These are phyloP conservation scores for Penicillium verrucosum DNA, from an alignment of 2,329 filamentous ascomycete species.

Conservation along the genomic window DNA sequence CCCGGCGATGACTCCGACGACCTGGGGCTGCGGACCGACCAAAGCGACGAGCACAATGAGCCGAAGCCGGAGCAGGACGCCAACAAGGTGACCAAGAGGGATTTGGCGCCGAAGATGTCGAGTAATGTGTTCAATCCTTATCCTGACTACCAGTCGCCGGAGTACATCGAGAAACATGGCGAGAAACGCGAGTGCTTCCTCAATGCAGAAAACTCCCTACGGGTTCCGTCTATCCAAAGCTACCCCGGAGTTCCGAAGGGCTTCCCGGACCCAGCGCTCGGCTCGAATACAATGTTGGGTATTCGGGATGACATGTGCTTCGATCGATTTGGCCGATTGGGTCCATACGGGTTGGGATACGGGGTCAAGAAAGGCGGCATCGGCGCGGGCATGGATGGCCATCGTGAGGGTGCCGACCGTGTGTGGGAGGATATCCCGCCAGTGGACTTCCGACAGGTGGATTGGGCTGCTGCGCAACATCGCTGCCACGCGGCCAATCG, in stretches of 20 bases:
- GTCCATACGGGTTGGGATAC: conserved; percentile 88
- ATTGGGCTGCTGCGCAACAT: conserved; percentile 76
- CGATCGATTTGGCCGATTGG: conserved; percentile 82
- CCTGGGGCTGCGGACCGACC: conserved; percentile 44
- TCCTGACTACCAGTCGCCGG: conserved; percentile 57
- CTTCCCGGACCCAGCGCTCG: conserved; percentile 79
- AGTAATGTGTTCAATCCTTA: conserved; percentile 67
- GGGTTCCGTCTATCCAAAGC: conserved; percentile 66
- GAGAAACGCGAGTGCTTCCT: conserved; percentile 74
- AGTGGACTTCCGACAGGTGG: conserved; percentile 72
- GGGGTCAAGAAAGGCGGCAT: conserved; percentile 72
- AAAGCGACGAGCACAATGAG: conserved; percentile 9
- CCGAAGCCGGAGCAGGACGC: conserved; percentile 22
- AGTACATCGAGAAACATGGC: conserved; percentile 56
- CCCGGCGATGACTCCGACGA: conserved; percentile 62
- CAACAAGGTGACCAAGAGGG: conserved; percentile 18
- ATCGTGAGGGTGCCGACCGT: conserved; percentile 72
- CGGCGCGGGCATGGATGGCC: conserved; percentile 80
- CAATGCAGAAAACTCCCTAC: conserved; percentile 61
- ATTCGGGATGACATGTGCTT: conserved; percentile 86
- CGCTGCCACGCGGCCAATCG: conserved; percentile 70
- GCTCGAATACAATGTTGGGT: conserved; percentile 78
- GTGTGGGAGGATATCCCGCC: conserved; percentile 70
- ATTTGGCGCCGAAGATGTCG: conserved; percentile 34
- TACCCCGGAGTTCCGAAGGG: conserved; percentile 76